A percentile compares a stretch with the other conserved stretches of the same genome.
Evolutionary conservation across 768 basidiomycete species (phyloP).

Genomic region (Amanita pseudoporphyria): DNA sequence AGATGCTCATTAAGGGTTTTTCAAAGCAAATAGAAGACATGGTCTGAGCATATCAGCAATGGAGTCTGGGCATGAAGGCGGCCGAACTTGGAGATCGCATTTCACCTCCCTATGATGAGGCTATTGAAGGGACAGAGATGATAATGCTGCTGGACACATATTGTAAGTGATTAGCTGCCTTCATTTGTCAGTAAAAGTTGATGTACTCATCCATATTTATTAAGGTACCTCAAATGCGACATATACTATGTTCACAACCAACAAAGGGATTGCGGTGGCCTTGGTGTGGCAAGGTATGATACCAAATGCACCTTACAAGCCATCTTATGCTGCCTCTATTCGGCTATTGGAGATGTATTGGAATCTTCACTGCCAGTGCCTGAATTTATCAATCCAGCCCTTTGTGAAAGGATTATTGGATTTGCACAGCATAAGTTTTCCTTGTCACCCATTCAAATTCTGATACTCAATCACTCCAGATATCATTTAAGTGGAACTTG

Average conservation of each 20-base stretch:
- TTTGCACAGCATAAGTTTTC: conserved; percentile 14
- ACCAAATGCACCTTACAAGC: conserved; percentile 15
- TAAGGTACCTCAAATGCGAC: not conserved
- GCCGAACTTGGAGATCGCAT: too few species aligned
- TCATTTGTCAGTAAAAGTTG: not conserved
- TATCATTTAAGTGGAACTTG: not conserved
- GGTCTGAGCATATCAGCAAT: conserved; percentile 9
- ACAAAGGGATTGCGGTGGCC: conserved; percentile 8
- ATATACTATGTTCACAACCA: not conserved
- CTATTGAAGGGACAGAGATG: not conserved
- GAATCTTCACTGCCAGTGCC: conserved; percentile 13
- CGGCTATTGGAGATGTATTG: conserved; percentile 16
- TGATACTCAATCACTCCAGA: not conserved
- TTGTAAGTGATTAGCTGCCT: not conserved
- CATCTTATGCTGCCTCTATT: conserved; percentile 13
- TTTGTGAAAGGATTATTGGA: conserved; percentile 21
- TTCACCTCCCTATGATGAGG: not conserved
- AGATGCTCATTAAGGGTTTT: too few species aligned
- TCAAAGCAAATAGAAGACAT: conserved; percentile 5
- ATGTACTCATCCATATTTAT: not conserved
- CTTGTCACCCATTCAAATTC: conserved; percentile 12
- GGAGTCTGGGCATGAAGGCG: not conserved
- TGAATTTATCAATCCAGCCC: conserved; percentile 17
- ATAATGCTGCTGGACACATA: conserved; percentile 4
- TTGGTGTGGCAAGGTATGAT: conserved; percentile 17